phyloP scores from a whole-genome alignment of 2,329 filamentous ascomycete species.

The Blumeria graminis region DNA sequence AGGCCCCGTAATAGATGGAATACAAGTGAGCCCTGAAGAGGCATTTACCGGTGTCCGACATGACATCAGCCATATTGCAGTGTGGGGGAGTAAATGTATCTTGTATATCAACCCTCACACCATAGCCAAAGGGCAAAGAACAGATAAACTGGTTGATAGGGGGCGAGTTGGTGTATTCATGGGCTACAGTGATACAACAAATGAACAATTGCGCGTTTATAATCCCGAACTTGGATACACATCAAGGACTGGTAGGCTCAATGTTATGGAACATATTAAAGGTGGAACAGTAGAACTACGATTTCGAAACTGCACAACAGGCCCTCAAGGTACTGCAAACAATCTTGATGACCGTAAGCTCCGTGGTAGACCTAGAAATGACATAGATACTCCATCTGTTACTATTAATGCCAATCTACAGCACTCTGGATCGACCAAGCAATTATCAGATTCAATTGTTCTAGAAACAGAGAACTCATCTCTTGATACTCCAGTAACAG shows the following conservation, averaged over 20 bases:
- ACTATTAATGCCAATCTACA: too few relatives aligned
- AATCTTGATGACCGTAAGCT: neutral
- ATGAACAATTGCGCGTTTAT: neutral
- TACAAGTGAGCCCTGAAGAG: neutral
- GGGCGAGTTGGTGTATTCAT: conserved; percentile 1
- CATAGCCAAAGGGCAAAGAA: neutral
- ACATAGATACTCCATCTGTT: too few relatives aligned
- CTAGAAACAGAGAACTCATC: too few relatives aligned
- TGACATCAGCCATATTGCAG: neutral
- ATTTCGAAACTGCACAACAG: neutral
- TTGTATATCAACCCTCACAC: neutral
- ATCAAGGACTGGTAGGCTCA: neutral
- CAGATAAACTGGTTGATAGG: neutral
- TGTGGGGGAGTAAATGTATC: neutral
- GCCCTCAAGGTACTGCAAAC: neutral
- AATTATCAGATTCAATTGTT: too few relatives aligned
- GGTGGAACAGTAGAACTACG: neutral
- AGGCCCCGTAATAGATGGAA: neutral
- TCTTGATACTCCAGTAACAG: too few relatives aligned
- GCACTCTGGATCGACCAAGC: too few relatives aligned
- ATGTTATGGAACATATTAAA: neutral
- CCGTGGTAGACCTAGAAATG: neutral
- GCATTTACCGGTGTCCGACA: neutral
- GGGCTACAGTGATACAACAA: neutral
- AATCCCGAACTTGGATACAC: neutral